Evolutionary conservation across 495 filamentous ascomycete species (phyloP).

Genomic region (Clavariopsis aquatica): DNA sequence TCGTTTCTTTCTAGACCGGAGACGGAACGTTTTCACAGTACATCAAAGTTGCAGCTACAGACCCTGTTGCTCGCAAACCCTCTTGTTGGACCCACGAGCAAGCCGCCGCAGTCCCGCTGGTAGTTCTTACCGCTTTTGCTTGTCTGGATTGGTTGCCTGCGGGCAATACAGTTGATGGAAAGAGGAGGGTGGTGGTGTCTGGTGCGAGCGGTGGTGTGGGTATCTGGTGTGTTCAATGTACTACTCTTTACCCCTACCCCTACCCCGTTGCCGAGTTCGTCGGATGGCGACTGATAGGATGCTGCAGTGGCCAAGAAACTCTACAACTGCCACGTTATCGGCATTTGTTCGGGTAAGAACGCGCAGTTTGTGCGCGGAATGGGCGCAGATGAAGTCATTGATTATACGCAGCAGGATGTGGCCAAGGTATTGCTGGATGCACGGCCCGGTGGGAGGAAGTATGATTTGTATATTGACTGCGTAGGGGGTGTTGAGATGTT

Average conservation of each 20-base stretch:
- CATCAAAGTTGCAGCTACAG: slow-evolving; percentile 12
- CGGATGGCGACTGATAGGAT: neutral
- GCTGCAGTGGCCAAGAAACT: slow-evolving; percentile 28
- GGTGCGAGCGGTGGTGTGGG: slow-evolving; percentile 32
- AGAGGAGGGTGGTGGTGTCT: slow-evolving; percentile 29
- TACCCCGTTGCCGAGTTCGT: too few relatives aligned
- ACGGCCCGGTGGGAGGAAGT: slow-evolving; percentile 24
- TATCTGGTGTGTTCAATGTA: slow-evolving; percentile 33
- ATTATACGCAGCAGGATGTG: slow-evolving; percentile 40
- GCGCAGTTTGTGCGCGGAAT: slow-evolving; percentile 38
- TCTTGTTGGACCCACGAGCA: slow-evolving; percentile 38
- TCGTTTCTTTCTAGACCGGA: too few relatives aligned
- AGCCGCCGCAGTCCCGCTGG: slow-evolving; percentile 38
- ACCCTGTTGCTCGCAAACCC: slow-evolving; percentile 37
- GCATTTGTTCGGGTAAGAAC: slow-evolving; percentile 37
- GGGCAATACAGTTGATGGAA: slow-evolving; percentile 19
- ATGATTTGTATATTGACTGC: slow-evolving; percentile 42
- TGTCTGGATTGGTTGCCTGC: slow-evolving; percentile 40
- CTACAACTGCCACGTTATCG: slow-evolving; percentile 27
- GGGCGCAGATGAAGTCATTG: slow-evolving; percentile 39
- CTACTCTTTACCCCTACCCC: too few relatives aligned
- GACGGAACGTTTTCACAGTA: slow-evolving; percentile 36
- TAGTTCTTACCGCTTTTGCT: slow-evolving; percentile 39
- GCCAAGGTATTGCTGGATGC: slow-evolving; percentile 9
- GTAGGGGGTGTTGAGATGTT: slow-evolving; percentile 40